Base-by-base conservation (phyloP, 257 asterid genomes). In the Ballota nigra region DNA sequence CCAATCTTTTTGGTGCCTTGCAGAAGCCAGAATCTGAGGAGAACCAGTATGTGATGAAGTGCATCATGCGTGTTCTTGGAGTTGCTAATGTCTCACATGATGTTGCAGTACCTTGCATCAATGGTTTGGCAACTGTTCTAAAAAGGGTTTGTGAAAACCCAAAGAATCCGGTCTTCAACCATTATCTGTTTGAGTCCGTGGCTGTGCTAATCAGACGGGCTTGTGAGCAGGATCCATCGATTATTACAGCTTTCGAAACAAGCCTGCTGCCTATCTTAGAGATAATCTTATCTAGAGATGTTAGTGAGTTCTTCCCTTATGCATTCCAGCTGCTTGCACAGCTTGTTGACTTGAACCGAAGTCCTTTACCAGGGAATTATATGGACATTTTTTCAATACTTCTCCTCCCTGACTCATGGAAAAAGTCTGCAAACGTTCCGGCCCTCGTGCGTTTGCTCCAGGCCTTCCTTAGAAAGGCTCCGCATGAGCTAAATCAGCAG, bases 1-100 rank as follows among this genome's bases (percentile, higher is more conserved):
- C 84, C 63, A 91, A 89, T 85, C 97, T 94, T 51, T 94, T 89
- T 70, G 74, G 73, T 74, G 93, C 97, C 81, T 68, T 94, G 80
- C 90, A 88, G 77, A 94, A 83, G 82, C 92, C 89, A 47, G 99
- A 94, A 71, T 94, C 97, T 9, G 99, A 94, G 84, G 99, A 94
- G 86, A 94, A 94, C 77, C 97, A 89, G 71, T 91, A 91, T 82
- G 93, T 89, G 68, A 94, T 94, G 99, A 88, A 91, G 83, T 94
- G 99, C 86, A 85, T 94, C 71, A 83, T 88, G 95, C 86, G 99
- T 77, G 99, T 94, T 77, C 96, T 91, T 80, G 95, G 96, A 60
- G 89, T 85, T 24, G 96, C 96, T 62, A 87, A 78, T 70, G 82
- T 89, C 66, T 77, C 96, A 28, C 87, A 41, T 19, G 97, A 91